Evolutionary conservation across 257 asterid species (phyloP), one percentile per base, ranked within the genome.

Genomic region (Solanum neorickii): DNA sequence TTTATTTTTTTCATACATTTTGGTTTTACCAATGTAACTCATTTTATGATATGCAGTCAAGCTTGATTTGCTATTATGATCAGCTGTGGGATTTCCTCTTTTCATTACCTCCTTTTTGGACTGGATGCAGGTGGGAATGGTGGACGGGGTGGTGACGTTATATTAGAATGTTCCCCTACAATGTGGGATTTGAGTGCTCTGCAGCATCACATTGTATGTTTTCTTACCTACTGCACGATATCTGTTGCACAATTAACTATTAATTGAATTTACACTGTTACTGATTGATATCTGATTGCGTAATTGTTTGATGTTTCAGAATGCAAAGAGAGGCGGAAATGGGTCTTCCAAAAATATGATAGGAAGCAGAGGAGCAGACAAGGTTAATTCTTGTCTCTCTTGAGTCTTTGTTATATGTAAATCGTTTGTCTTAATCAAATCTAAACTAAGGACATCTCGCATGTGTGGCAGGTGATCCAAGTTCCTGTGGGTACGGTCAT

Each of bases 121-220:
- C 85, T 82, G 85, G 2, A 49, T 82, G 46, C 91, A 97, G 98
- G 99, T 88, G 99, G 98, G 66, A 93, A 93, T 92, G 99, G 99
- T 86, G 99, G 99, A 84, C 89, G 93, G 92, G 98, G 99, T 52
- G 99, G 99, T 84, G 96, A 97, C 25, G 98, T 97, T 44, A 91
- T 97, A 82, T 91, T 97, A 90, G 98, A 97, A 91, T 93, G 96
- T 86, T 94, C 97, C 25, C 84, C 96, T 42, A 86, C 96, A 56
- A 93, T 93, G 49, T 97, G 99, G 98, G 99, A 97, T 92, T 94
- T 95, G 90, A 95, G 99, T 90, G 65, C 96, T 89, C 91, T 97
- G 91, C 99, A 94, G 88, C 98, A 94, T 91, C 99, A 95, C 86
- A 82, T 90, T 20, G 98, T 97, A 87, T 49, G 98, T 91, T 88